Base-by-base conservation (phyloP, 1,284 basidiomycete species). In the Coniferiporia weirii region DNA sequence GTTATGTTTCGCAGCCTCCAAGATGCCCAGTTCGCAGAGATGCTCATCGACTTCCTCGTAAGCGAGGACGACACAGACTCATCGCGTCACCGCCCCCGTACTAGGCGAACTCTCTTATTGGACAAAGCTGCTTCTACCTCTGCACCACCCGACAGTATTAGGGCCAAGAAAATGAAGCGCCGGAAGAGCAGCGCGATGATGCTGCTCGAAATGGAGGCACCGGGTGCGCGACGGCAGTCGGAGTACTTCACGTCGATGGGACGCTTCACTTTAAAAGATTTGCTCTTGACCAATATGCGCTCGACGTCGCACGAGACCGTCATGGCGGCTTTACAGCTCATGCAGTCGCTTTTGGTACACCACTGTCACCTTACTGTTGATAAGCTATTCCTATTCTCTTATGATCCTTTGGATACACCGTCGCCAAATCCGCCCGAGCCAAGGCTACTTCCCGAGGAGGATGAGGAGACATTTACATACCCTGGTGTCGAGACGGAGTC, bases 221-320 rank as follows among this genome's bases (percentile, higher is more conserved):
- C 87, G 1, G 82, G 82, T 13, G 82, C 84, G 7, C 78, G 79
- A 46, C 81, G 80, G 55, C 80, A 79, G 53, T 84, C 88, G 0
- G 85, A 86, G 64, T 96, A 96, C 72, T 91, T 92, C 70, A 92
- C 87, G 3, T 86, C 91, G 0, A 82, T 89, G 71, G 91, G 87
- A 12, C 83, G 93, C 15, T 97, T 94, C 74, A 95, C 91, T 1
- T 76, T 97, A 19, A 94, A 93, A 68, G 94, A 97, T 67, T 79
- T 97, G 27, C 73, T 97, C 4, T 68, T 92, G 50, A 82, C 91
- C 52, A 94, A 93, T 67, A 73, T 96, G 22, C 78, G 80, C 12
- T 93, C 91, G 1, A 73, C 74, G 47, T 83, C 81, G 8, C 79
- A 84, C 57, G 71, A 83, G 0, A 83, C 91, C 0, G 78, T 79